Percentiles rank a stretch among this genome's conserved stretches.
phyloP scores from a whole-genome alignment of 169 alveolate species.

The Cryptosporidium tyzzeri region DNA sequence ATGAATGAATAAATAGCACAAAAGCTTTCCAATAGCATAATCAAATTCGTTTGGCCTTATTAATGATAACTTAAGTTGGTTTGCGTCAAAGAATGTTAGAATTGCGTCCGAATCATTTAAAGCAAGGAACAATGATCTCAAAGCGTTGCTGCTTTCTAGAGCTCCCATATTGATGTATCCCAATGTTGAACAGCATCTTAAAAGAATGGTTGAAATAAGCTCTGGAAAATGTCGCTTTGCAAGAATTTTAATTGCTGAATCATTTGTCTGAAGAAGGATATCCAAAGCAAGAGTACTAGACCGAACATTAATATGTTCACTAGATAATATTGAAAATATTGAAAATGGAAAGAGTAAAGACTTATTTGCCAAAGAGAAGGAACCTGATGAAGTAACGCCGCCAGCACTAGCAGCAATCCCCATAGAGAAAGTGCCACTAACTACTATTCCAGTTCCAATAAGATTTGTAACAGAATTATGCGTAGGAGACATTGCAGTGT shows the following conservation, averaged over 20 bases:
- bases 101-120: slow-evolving; percentile 42
- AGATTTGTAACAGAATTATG: slow-evolving; percentile 37
- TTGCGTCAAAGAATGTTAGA: slow-evolving; percentile 53
- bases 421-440: not conserved
- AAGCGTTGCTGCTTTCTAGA: slow-evolving; percentile 50
- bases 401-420: not conserved
- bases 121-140: slow-evolving; percentile 60
- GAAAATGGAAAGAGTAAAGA: not conserved
- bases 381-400: not conserved
- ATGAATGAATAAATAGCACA: slow-evolving; percentile 37
- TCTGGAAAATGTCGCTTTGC: slow-evolving; percentile 72
- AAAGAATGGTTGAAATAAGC: slow-evolving; percentile 38
- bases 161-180: slow-evolving; percentile 76
- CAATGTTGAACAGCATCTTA: slow-evolving; percentile 73
- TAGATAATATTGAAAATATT: slow-evolving; percentile 26
- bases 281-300: slow-evolving; percentile 62
- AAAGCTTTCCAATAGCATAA: slow-evolving; percentile 27
- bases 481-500: slow-evolving; percentile 12
- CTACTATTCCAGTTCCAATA: slow-evolving; percentile 30
- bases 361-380: slow-evolving; percentile 16
- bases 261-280: slow-evolving; percentile 58
- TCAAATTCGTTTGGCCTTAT: slow-evolving; percentile 42
- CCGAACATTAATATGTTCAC: slow-evolving; percentile 53
- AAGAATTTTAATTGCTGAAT: slow-evolving; percentile 47
- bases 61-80: slow-evolving; percentile 38